Conservation (phyloP, 192 early-diverging fungal species). For the Backusella parvicylindrica region DNA sequence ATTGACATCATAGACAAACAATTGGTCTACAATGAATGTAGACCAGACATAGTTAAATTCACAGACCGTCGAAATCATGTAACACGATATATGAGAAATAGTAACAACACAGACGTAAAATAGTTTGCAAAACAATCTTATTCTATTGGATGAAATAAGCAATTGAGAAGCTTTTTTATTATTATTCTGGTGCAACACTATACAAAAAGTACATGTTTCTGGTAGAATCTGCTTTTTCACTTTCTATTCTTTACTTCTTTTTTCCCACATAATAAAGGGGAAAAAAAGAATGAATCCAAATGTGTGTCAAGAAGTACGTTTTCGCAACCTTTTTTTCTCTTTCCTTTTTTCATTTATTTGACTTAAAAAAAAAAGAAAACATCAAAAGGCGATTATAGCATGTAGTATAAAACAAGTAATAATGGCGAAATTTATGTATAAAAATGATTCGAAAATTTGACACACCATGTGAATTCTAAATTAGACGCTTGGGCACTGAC, state of each 20-base stretch:
- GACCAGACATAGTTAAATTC: not conserved
- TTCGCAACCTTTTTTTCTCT: not conserved
- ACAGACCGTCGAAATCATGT: not conserved
- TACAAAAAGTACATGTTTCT: not conserved
- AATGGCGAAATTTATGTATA: not conserved
- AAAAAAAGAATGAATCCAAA: not conserved
- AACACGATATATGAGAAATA: not conserved
- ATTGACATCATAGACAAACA: not conserved
- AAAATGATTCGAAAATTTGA: not conserved
- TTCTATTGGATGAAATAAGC: not conserved
- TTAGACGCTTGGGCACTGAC: not conserved
- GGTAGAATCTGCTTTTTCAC: not conserved
- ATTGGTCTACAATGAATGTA: not conserved
- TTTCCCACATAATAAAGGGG: not conserved
- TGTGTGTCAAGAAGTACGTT: not conserved
- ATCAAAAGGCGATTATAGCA: not conserved
- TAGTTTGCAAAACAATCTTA: not conserved
- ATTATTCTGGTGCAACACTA: not conserved
- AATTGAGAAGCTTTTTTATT: constrained; percentile 1
- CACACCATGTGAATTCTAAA: constrained; percentile 1
- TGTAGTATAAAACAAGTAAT: not conserved
- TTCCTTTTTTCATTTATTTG: not conserved
- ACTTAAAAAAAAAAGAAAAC: not conserved
- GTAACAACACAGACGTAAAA: not conserved
- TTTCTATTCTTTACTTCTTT: not conserved